Base-by-base conservation (phyloP, 2,329 filamentous ascomycete genomes). In the Leptographium wingfieldii region DNA sequence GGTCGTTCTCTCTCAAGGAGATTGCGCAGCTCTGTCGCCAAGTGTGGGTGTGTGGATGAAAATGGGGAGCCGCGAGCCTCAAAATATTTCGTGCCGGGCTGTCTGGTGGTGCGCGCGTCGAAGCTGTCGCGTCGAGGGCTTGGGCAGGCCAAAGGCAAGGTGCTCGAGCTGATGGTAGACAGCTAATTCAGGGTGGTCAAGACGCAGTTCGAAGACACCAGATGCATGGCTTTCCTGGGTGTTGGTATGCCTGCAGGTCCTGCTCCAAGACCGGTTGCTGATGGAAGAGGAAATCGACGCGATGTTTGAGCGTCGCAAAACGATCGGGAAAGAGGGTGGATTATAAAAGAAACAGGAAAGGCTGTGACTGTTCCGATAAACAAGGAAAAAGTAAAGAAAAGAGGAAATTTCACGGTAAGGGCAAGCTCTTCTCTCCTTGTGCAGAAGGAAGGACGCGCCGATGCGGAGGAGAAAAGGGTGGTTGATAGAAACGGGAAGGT, bases 381-480 rank as follows among this genome's bases (percentile, higher is more conserved):
- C 33, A 53, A 60, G 57, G 25, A 52, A 56, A 56, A 25, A 49
- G 33, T 10, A 22, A 29, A 27, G 14, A 29, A 7, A 58, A 57
- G 25, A 49, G 53, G 46, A 57, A 27, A 55, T 40, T 29, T 25
- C 38, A 31, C 22, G 19, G 14, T 54, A 56, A n/a, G 31, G 53
- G 46, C 38, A 33, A 59, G 59, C 19, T 29, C 49, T 33, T 56
- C 48, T 29, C 56, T 33, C 51, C 40, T 56, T 29, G 51, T 60
- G 22, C 33, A 55, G 10, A 9, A 57, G 31, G 31, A 57, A 52
- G 40, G 56, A 58, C 48, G 56, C 46, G 56, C 48, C 56, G 56
- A 11, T 31, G 56, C 27, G 19, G 55, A 33, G 49, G 10, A 22
- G 38, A 46, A 58, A 43, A 38, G 51, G 35, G 51, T 59, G 12